phyloP scores from a whole-genome alignment of 768 basidiomycete genomes.

The Termitomyces bulborhizus region DNA sequence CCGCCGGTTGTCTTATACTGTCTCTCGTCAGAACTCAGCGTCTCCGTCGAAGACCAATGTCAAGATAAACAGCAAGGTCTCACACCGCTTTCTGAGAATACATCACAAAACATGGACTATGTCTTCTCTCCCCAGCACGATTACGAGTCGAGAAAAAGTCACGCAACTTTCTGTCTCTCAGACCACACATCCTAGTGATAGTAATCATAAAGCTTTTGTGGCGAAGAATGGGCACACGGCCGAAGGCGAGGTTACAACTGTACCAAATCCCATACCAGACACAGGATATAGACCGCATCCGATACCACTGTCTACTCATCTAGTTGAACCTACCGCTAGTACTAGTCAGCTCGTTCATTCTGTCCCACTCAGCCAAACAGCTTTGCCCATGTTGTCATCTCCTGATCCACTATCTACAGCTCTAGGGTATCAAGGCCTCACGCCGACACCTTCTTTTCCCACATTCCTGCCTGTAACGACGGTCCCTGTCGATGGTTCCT shows the following conservation, averaged over 20 bases:
- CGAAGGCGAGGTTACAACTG: conserved; percentile 27
- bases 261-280: conserved; percentile 48
- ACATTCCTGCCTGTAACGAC: conserved; percentile 12
- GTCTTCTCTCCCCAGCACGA: neutral
- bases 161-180: neutral
- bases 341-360: conserved; percentile 14
- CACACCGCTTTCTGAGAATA: conserved; percentile 14
- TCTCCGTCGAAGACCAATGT: neutral
- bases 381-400: conserved; percentile 16
- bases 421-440: conserved; percentile 8
- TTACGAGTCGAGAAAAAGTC: neutral
- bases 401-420: conserved; percentile 19
- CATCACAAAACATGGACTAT: conserved; percentile 5
- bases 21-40: conserved; percentile 3
- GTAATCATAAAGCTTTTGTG: conserved; percentile 11
- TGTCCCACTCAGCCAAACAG: conserved; percentile 10
- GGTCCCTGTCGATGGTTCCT: conserved; percentile 4
- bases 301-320: conserved; percentile 15
- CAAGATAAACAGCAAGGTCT: conserved; percentile 3
- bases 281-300: conserved; percentile 23
- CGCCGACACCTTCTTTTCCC: conserved; percentile 9
- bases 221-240: conserved; percentile 17
- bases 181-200: conserved; percentile 6
- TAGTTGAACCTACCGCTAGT: conserved; percentile 23
- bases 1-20: conserved; percentile 12